Evolutionary conservation across 2,329 filamentous ascomycete species (phyloP), one percentile per base, ranked within the genome.

Genomic region (Cladosporium oxysporum): DNA sequence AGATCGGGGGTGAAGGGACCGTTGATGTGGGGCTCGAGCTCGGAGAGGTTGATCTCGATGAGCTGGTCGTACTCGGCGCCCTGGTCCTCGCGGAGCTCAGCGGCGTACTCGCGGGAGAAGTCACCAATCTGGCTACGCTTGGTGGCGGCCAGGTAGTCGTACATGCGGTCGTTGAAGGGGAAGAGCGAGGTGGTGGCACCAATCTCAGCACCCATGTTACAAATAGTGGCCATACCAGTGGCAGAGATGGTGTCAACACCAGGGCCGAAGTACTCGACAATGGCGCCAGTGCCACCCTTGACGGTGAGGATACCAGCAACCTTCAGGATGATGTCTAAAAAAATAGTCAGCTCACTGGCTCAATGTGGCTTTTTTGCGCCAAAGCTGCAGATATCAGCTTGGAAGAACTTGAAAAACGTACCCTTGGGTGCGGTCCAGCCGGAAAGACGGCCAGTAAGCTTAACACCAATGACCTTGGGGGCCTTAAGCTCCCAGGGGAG

Each of bases 401-500:
- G 3, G 14, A 28, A 12, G 16, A 47, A 47, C 11, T 41, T 5
- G 16, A 37, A n/a, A 31, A 57, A 82, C 85, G 73, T 83, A 92
- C 90, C 92, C 86, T 99, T 98, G 65, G 95, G 92, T 65, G 93
- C 80, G 72, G 93, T 91, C 95, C 95, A 99, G 81, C 94, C 94
- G 75, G 86, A 91, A 76, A 99, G 77, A 80, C 92, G 75, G 73
- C 95, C 95, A 72, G 93, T 97, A 66, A 99, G 90, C 83, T 91
- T 96, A 65, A 99, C 90, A 87, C 95, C 95, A 77, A 98, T 96
- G 69, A 97, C 84, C 83, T 97, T 97, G 69, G 95, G 95, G 68
- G 95, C 94, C 87, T 98, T 98, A 75, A 99, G 84, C 81, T 99
- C 95, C 95, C 95, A 98, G 68, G 94, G 94, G 72, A 97, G 88